Conservation (phyloP, 225 moss, liverwort and hornwort species). For the Sphagnum tenellum region DNA sequence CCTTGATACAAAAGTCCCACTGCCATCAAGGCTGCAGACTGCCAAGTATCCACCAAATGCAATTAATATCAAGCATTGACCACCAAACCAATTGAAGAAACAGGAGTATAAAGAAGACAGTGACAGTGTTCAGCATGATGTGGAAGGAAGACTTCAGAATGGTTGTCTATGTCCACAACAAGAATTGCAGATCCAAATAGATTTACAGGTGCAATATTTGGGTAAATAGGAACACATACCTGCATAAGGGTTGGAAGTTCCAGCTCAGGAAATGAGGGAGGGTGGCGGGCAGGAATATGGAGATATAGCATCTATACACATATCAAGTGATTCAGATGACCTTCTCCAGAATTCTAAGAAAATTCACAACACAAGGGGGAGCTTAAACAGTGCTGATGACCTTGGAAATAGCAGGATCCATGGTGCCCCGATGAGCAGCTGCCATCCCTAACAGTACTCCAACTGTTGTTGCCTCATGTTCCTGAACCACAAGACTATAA, state of each 20-base stretch:
- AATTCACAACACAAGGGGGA: too few relatives aligned
- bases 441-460: constrained; percentile 96
- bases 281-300: constrained; percentile 92
- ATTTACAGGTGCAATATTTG: too few relatives aligned
- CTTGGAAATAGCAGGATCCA: constrained; percentile 96
- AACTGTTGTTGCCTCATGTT: constrained; percentile 98
- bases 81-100: neutral
- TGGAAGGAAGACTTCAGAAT: too few relatives aligned
- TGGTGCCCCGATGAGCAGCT: constrained; percentile 85
- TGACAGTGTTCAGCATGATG: too few relatives aligned
- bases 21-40: constrained; percentile 91
- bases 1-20: constrained; percentile 95
- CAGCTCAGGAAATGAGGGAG: constrained; percentile 91
- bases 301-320: constrained; percentile 65
- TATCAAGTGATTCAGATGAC: too few relatives aligned
- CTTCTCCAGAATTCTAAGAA: too few relatives aligned
- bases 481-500: constrained; percentile 18
- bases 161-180: too few relatives aligned
- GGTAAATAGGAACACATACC: constrained; percentile 5
- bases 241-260: constrained; percentile 96
- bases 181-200: too few relatives aligned
- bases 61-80: neutral
- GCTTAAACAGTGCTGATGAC: neutral
- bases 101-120: too few relatives aligned
- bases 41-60: neutral